Percentiles rank a stretch among this genome's conserved stretches.
Evolutionary conservation across 306 rosid genomes (phyloP).

Genomic region (Rubus idaeus): DNA sequence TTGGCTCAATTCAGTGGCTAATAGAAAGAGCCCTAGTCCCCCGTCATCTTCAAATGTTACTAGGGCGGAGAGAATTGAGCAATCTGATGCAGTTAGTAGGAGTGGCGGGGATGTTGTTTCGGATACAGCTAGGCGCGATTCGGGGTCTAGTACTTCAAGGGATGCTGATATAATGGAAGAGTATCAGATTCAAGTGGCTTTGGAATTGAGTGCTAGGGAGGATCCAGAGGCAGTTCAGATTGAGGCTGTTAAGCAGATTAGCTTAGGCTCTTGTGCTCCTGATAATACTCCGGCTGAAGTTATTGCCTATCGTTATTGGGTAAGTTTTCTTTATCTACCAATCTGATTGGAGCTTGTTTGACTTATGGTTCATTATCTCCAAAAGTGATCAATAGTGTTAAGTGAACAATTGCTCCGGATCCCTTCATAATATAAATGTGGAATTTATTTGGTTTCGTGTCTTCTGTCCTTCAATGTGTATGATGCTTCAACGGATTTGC

Average conservation of each 20-base stretch:
- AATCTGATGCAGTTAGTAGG: constrained; percentile 50
- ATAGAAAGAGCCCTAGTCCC: constrained; percentile 52
- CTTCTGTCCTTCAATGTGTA: constrained; percentile 22
- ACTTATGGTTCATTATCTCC: neutral
- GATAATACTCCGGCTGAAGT: constrained; percentile 89
- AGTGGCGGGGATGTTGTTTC: constrained; percentile 54
- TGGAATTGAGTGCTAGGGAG: constrained; percentile 93
- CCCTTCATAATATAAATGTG: constrained; percentile 12
- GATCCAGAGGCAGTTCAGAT: constrained; percentile 99
- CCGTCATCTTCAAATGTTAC: constrained; percentile 46
- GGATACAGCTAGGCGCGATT: constrained; percentile 59
- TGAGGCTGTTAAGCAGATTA: constrained; percentile 96
- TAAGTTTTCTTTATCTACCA: constrained; percentile 46
- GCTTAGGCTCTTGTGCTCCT: constrained; percentile 86
- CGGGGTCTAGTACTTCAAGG: constrained; percentile 62
- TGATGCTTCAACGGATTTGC: constrained; percentile 9
- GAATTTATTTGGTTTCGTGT: constrained; percentile 20
- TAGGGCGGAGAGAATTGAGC: constrained; percentile 54
- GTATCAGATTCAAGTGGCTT: constrained; percentile 86
- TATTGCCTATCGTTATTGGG: constrained; percentile 92
- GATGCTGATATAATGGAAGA: constrained; percentile 92
- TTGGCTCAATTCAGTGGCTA: constrained; percentile 74
- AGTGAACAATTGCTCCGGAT: neutral
- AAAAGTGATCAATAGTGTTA: neutral
- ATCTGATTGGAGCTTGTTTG: constrained; percentile 11